These are phyloP conservation scores for Entomortierella chlamydospora DNA, from an alignment of 192 early-diverging fungal species.

Conservation along the genomic window DNA sequence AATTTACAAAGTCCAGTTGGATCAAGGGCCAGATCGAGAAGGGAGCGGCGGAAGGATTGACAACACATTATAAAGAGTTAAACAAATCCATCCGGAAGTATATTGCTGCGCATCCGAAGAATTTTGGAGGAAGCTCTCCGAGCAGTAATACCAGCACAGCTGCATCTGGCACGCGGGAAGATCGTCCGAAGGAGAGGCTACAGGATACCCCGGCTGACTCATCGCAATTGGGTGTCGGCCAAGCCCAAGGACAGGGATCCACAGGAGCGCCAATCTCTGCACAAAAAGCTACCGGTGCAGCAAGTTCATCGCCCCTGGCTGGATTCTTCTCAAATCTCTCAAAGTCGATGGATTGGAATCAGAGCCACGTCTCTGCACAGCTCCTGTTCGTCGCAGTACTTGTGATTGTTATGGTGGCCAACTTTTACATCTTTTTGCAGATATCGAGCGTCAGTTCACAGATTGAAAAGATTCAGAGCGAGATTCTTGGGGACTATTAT, in stretches of 20 bases:
- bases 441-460: slow-evolving; percentile 36
- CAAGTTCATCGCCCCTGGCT: not conserved
- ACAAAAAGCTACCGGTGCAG: not conserved
- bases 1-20: slow-evolving; percentile 63
- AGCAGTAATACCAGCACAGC: not conserved
- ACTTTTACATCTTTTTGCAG: slow-evolving; percentile 38
- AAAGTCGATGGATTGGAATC: slow-evolving; percentile 14
- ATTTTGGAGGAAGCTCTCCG: slow-evolving; percentile 31
- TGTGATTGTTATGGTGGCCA: slow-evolving; percentile 36
- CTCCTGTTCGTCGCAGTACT: slow-evolving; percentile 9
- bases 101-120: slow-evolving; percentile 55
- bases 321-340: slow-evolving; percentile 1
- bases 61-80: slow-evolving; percentile 57
- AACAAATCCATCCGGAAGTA: slow-evolving; percentile 50
- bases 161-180: not conserved
- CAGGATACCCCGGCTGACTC: not conserved
- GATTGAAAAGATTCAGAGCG: slow-evolving; percentile 35
- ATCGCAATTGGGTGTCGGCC: not conserved
- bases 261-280: not conserved
- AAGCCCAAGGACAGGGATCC: not conserved
- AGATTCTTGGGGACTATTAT: not conserved
- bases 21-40: slow-evolving; percentile 70
- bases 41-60: slow-evolving; percentile 60
- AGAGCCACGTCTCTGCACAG: slow-evolving; percentile 5
- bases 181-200: not conserved